Conservation (phyloP, 176 grass and related monocot genomes). For the Otatea glauca region DNA sequence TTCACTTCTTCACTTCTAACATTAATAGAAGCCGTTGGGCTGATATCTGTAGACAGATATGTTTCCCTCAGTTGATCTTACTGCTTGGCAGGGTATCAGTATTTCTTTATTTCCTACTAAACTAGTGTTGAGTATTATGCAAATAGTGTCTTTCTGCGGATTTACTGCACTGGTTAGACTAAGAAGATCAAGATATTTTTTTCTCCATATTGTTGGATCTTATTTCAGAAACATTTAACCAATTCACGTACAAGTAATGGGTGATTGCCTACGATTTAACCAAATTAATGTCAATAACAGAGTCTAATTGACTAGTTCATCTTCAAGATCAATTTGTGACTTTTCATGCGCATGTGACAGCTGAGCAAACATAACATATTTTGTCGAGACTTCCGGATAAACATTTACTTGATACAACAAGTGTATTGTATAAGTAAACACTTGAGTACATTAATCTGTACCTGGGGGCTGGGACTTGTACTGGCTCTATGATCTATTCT, state of each 20-base stretch:
- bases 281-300: not conserved
- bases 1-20: not conserved
- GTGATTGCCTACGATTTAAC: not conserved
- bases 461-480: not conserved
- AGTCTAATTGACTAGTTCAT: conserved; percentile 18
- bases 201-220: conserved; percentile 18
- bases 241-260: not conserved
- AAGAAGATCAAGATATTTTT: conserved; percentile 8
- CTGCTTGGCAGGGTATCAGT: not conserved
- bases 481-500: not conserved
- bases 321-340: conserved; percentile 12
- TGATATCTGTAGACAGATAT: not conserved
- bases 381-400: not conserved
- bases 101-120: conserved; percentile 31
- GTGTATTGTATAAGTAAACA: conserved; percentile 6
- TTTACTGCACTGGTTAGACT: conserved; percentile 8
- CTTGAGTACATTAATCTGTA: conserved; percentile 21
- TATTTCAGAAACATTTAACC: conserved; percentile 4
- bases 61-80: not conserved
- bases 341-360: not conserved
- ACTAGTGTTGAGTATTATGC: not conserved
- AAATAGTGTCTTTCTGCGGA: conserved; percentile 22
- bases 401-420: conserved; percentile 3
- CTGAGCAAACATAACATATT: conserved; percentile 25
- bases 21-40: not conserved